Evolutionary conservation across 2,329 filamentous ascomycete species (phyloP), one percentile per base, ranked within the genome.

Genomic region (Orbilia javanica): DNA sequence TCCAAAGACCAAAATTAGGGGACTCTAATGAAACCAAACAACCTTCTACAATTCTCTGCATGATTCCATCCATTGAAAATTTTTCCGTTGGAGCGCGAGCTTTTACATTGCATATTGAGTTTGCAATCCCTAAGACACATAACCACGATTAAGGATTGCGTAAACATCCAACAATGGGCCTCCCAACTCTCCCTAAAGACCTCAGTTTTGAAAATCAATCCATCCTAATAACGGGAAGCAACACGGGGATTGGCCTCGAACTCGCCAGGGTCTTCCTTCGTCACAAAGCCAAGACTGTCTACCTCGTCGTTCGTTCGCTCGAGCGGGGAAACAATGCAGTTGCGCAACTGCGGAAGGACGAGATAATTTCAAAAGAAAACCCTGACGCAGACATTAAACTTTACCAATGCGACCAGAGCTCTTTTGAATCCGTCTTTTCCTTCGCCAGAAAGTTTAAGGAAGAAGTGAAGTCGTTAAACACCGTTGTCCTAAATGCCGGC

Each of bases 261-360:
- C 82, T 85, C 0, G 83, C 83, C 10, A 81, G 82, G 0, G 83
- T 86, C 42, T 82, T 86, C 1, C 82, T 85, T 7, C 60, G 48
- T 0, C 82, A 84, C 0, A 83, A 84, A 0, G 75, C 84, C 3
- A 80, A 82, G 0, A 83, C 81, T 6, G 81, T 87, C 3, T 83
- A 87, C 25, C 81, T 87, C 20, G 86, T 81, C 1, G 85, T 86
- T 1, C 83, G 86, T 52, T 82, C 81, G 48, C 62, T 84, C 2
- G 82, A 83, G 1, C 85, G 85, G 63, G 86, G 84, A n/a, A 82
- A 86, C 11, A 83, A 81, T 1, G 86, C 87, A 0, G 84, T 83
- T 34, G 65, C 80, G 7, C 79, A 81, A 13, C 84, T 87, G 29
- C 25, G 36, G 68, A 18, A 79, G 65, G 42, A 72, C 82, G 57